These are phyloP conservation scores for Porcisia hertigi DNA, from an alignment of 208 protist species.

Conservation along the genomic window DNA sequence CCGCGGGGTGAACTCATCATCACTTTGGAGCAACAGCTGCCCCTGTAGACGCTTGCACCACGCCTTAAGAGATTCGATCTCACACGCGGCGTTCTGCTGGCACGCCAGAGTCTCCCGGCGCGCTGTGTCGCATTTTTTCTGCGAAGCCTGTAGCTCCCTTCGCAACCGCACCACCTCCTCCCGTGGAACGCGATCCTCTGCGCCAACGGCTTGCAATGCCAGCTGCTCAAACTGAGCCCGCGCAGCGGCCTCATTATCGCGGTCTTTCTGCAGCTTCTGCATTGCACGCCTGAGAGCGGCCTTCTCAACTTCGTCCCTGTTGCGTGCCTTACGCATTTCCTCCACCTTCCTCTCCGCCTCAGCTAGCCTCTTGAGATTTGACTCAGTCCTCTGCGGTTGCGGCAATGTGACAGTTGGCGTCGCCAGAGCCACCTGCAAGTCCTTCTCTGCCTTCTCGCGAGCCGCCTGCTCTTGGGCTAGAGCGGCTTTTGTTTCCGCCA, in stretches of 20 bases:
- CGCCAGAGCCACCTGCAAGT: constrained; percentile 16
- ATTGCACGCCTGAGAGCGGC: constrained; percentile 32
- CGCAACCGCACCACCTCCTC: constrained; percentile 34
- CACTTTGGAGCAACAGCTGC: constrained; percentile 17
- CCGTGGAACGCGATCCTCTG: constrained; percentile 27
- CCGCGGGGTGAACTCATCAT: constrained; percentile 33
- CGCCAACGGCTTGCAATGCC: constrained; percentile 32
- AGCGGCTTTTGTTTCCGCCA: constrained; percentile 9
- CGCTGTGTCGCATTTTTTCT: constrained; percentile 21
- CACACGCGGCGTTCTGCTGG: constrained; percentile 33
- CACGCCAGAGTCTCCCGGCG: constrained; percentile 16
- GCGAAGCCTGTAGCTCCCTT: constrained; percentile 27
- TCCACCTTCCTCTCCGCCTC: constrained; percentile 34
- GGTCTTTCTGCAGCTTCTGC: constrained; percentile 25
- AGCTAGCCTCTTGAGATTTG: constrained; percentile 25
- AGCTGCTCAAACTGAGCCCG: constrained; percentile 42
- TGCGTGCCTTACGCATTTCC: constrained; percentile 33
- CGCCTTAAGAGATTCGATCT: constrained; percentile 48
- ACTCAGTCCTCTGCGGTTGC: constrained; percentile 18
- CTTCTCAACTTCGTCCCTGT: constrained; percentile 31
- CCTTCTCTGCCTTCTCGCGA: constrained; percentile 42
- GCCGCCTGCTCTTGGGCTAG: constrained; percentile 34
- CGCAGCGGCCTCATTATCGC: constrained; percentile 34
- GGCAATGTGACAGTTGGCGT: not conserved
- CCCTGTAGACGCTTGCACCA: constrained; percentile 51